Evolutionary conservation across 1,284 basidiomycete genomes (phyloP), one percentile per base, ranked within the genome.

Genomic region (Sanghuangporus weigelae): DNA sequence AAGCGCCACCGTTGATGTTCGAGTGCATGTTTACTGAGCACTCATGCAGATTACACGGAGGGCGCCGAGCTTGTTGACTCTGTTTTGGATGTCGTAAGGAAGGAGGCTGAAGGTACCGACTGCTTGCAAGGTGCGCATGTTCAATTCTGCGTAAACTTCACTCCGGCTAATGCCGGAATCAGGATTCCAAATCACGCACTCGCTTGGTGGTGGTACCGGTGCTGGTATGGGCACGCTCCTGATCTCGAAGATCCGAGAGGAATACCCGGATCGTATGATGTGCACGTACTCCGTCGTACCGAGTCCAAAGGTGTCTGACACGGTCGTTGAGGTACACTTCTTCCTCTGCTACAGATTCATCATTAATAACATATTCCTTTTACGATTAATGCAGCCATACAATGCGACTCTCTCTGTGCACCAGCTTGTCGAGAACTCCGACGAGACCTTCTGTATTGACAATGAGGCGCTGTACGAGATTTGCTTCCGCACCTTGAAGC

Each of bases 391-490:
- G 44, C 95, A 98, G 86, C 92, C 92, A 0, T 97, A 98, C 77
- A 98, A 98, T 73, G 87, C 94, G 2, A 81, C 95, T 56, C 84
- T 98, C n/a, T 95, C 95, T 1, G 80, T 95, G 59, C 92, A 98
- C 76, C 95, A 96, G 77, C 85, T 98, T 23, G 85, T 96, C 16
- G 95, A 98, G 70, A 92, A 92, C 75, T 87, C 90, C 61, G 96
- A 98, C 76, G 79, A 96, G 66, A 93, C 93, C 2, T 85, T 96
- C 71, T 93, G 92, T 74, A 86, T 97, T 48, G 96, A 98, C 77
- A 98, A 98, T 77, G 96, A 98, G 78, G 96, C 96, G 40, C 87
- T 98, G 64, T 97, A 97, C 79, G 95, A 98, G 74, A 98, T 98
- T 73, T 97, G 95, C 81, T 95, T 96, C 87, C 86, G 93, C 72